Base-by-base conservation (phyloP, 139 green algal species). In the Chlamydomonas sp. region DNA sequence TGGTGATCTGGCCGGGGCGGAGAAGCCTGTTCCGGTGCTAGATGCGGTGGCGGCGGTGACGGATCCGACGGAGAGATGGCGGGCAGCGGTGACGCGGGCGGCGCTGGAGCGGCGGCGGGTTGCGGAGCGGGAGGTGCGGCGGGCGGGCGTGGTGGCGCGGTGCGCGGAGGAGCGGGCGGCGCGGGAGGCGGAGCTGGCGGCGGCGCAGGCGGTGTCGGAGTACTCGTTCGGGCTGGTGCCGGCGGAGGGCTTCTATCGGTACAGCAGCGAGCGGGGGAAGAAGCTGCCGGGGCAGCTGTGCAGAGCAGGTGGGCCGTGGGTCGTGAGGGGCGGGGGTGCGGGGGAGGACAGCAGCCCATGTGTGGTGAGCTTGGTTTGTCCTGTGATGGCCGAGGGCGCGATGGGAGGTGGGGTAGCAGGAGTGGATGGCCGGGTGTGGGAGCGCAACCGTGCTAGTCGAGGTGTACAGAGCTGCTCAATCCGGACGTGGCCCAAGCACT, bases 231-330 rank as follows among this genome's bases (percentile, higher is more conserved):
- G 71, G 3, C 71, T 77, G 71, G 71, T 59, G 71, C 71, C 71
- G n/a, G 71, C 71, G 71, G 71, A 57, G n/a, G 20, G 71, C 6
- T n/a, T 59, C n/a, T 77, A 77, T n/a, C 20, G n/a, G 17, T 77
- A 77, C n/a, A n/a, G 71, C 71, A 77, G 71, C 71, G 71, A 77
- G 20, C 71, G 71, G 20, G 71, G 59, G 1, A 77, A 77, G 71
- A 77, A 77, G n/a, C 58, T 77, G 71, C 71, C 71, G 1, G 71
- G 71, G 71, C 71, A 77, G 71, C 71, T 77, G 71, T 77, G 71
- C 20, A 7, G 71, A 1, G 71, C 71, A 60, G 71, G 71, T 77
- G 71, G 9, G 67, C 3, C n/a, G n/a, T n/a, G n/a, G 8, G 10
- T 73, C 67, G 5, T 16, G 10, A 15, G 8, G 67, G 10, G 12